Conservation (phyloP, 768 basidiomycete genomes). For the Mycena polygramma region DNA sequence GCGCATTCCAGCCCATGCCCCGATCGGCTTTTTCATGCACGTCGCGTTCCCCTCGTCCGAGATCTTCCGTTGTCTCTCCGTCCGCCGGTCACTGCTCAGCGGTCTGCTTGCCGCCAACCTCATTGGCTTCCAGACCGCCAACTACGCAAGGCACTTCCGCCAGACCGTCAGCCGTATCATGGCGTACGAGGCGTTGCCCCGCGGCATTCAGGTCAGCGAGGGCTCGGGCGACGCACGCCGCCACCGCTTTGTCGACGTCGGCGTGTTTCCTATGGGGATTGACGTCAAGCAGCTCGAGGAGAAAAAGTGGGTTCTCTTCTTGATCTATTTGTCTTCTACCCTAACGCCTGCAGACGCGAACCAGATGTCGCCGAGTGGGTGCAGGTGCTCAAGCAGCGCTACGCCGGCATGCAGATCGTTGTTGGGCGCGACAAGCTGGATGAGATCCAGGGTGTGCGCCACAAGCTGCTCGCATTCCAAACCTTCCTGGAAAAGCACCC, state of each 20-base stretch:
- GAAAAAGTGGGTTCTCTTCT: constrained; percentile 64
- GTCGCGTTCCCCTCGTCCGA: constrained; percentile 97
- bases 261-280: constrained; percentile 92
- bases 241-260: constrained; percentile 84
- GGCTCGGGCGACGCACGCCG: constrained; percentile 48
- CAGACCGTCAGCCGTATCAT: constrained; percentile 88
- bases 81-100: constrained; percentile 80
- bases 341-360: constrained; percentile 61
- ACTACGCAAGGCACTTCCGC: constrained; percentile 86
- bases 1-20: constrained; percentile 67
- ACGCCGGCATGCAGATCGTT: constrained; percentile 87
- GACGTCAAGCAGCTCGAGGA: constrained; percentile 78
- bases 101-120: constrained; percentile 95
- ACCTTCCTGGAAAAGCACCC: constrained; percentile 82
- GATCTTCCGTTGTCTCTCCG: constrained; percentile 92
- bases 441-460: constrained; percentile 86
- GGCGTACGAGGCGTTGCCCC: constrained; percentile 84
- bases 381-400: constrained; percentile 80
- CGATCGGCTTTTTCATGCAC: constrained; percentile 96
- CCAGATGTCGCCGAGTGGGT: constrained; percentile 90
- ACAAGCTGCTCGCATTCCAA: constrained; percentile 89
- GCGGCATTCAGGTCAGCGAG: constrained; percentile 77
- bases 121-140: constrained; percentile 92
- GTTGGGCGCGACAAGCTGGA: constrained; percentile 93
- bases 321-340: background rate